Evolutionary conservation across 2,329 filamentous ascomycete genomes (phyloP).

Genomic region (Boeremia lycopersici): DNA sequence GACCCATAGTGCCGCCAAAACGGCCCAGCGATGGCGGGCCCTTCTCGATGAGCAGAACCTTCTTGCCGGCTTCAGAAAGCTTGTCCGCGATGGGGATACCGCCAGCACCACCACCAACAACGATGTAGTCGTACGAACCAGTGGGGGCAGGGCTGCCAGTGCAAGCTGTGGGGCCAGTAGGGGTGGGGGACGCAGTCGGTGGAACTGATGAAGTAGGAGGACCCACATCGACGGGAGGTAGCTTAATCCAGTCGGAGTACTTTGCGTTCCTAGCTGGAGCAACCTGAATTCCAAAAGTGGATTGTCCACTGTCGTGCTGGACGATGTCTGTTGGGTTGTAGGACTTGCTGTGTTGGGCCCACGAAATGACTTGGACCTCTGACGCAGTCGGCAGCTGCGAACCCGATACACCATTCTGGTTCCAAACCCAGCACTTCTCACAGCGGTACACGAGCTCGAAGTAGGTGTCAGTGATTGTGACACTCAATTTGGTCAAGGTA

Average conservation of each 20-base stretch:
- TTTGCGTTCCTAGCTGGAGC: constrained; percentile 52
- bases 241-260: constrained; percentile 49
- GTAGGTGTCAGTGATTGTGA: constrained; percentile 61
- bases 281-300: constrained; percentile 58
- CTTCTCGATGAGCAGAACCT: constrained; percentile 63
- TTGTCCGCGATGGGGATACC: constrained; percentile 66
- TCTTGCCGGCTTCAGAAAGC: constrained; percentile 68
- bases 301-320: constrained; percentile 61
- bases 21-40: constrained; percentile 64
- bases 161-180: constrained; percentile 43
- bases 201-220: constrained; percentile 29
- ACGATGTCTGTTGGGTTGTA: constrained; percentile 51
- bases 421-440: constrained; percentile 55
- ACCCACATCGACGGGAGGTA: constrained; percentile 39
- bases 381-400: constrained; percentile 42
- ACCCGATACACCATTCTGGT: constrained; percentile 49
- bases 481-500: constrained; percentile 65
- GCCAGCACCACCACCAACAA: constrained; percentile 67
- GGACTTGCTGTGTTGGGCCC: constrained; percentile 56
- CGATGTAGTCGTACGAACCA: constrained; percentile 66
- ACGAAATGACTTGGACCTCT: constrained; percentile 58
- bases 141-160: constrained; percentile 47
- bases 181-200: constrained; percentile 35
- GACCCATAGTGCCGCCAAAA: constrained; percentile 67
- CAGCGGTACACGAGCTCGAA: constrained; percentile 72